phyloP scores from a whole-genome alignment of 1,284 basidiomycete genomes.

The Xanthoconium separans region DNA sequence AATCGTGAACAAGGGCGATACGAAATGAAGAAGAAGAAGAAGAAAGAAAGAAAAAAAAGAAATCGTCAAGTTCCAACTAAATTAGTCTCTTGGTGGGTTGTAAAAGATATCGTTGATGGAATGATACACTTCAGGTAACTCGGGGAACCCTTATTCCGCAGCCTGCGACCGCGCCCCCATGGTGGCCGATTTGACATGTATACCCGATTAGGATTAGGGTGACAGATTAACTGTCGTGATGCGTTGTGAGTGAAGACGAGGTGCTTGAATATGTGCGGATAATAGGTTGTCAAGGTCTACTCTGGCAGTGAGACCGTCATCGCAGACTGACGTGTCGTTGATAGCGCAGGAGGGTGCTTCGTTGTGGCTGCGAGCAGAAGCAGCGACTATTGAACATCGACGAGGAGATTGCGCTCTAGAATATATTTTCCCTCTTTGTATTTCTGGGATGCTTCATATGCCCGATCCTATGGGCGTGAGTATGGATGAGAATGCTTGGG shows the following conservation, averaged over 20 bases:
- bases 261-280: constrained; percentile 11
- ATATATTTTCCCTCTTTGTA: constrained; percentile 99
- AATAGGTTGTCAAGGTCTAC: constrained; percentile 16
- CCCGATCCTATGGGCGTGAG: constrained; percentile 66
- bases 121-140: constrained; percentile 24
- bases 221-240: constrained; percentile 23
- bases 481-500: background rate
- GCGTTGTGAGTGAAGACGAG: constrained; percentile 17
- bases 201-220: constrained; percentile 29
- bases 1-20: background rate
- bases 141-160: constrained; percentile 10
- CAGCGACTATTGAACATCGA: constrained; percentile 63
- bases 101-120: constrained; percentile 18
- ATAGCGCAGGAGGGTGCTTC: constrained; percentile 5
- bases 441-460: constrained; percentile 87
- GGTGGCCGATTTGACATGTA: constrained; percentile 8
- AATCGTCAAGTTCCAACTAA: constrained; percentile 14
- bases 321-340: constrained; percentile 7
- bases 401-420: constrained; percentile 88
- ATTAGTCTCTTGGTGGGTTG: constrained; percentile 19
- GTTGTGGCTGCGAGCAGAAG: background rate
- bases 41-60: background rate
- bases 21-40: background rate
- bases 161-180: background rate
- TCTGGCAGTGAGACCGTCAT: constrained; percentile 14